phyloP scores from a whole-genome alignment of 176 grass and related monocot genomes.

The Musa itinerans region DNA sequence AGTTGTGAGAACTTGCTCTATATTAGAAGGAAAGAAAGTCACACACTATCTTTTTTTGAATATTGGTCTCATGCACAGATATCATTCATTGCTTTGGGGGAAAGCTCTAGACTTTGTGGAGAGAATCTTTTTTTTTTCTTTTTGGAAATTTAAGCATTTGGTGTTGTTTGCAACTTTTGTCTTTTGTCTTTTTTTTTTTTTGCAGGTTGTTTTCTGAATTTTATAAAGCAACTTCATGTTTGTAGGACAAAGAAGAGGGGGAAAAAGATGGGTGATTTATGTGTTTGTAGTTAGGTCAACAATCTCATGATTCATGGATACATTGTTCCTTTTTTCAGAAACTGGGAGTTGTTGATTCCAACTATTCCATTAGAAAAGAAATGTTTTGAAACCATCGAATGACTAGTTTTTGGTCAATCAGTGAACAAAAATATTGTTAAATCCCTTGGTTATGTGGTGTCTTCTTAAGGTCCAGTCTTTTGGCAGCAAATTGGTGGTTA shows the following conservation, averaged over 20 bases:
- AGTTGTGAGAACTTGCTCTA: not conserved
- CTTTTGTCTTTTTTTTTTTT: not conserved
- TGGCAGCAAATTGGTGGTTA: not conserved
- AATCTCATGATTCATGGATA: not conserved
- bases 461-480: not conserved
- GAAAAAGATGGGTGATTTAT: not conserved
- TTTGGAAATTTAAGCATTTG: not conserved
- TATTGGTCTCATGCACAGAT: not conserved
- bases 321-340: not conserved
- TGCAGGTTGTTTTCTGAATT: not conserved
- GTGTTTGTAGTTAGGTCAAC: not conserved
- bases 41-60: not conserved
- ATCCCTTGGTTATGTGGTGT: not conserved
- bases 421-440: not conserved
- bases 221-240: not conserved
- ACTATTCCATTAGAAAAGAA: not conserved
- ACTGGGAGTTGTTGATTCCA: not conserved
- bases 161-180: not conserved
- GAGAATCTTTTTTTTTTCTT: not conserved
- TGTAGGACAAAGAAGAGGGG: not conserved
- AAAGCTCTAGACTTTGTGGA: too few species aligned
- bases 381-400: not conserved
- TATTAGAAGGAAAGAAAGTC: not conserved
- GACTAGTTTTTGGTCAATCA: not conserved
- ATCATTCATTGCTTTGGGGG: not conserved